These are phyloP conservation scores for Macrotyloma uniflorum DNA, from an alignment of 306 rosid species.

Conservation along the genomic window DNA sequence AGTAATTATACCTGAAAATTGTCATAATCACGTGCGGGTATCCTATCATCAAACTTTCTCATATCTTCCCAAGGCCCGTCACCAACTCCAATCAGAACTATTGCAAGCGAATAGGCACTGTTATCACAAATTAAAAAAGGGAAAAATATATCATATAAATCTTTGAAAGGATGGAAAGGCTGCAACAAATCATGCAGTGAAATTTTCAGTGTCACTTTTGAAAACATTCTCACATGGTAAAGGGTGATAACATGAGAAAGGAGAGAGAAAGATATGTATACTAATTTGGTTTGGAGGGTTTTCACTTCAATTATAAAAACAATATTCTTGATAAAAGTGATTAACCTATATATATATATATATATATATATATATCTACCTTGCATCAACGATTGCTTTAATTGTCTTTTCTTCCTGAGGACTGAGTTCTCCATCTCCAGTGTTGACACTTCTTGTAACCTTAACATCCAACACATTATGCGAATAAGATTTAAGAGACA, in stretches of 20 bases:
- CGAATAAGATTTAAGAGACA: not conserved
- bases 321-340: not conserved
- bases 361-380: too few species aligned
- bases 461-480: constrained; percentile 38
- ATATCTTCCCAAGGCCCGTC: constrained; percentile 99
- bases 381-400: constrained; percentile 78
- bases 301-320: not conserved
- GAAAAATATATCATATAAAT: too few species aligned
- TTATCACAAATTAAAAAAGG: constrained; percentile 24
- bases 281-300: not conserved
- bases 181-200: too few species aligned
- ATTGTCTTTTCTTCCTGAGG: constrained; percentile 87
- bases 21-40: constrained; percentile 80
- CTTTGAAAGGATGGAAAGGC: too few species aligned
- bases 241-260: too few species aligned
- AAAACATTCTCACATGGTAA: too few species aligned
- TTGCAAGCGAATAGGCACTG: constrained; percentile 82
- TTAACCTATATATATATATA: too few species aligned
- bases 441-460: constrained; percentile 81
- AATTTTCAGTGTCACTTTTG: too few species aligned
- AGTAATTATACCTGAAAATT: constrained; percentile 92
- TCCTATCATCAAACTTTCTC: constrained; percentile 83
- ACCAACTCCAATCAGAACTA: constrained; percentile 89
- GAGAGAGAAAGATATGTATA: too few species aligned
- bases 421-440: constrained; percentile 62